Evolutionary conservation across 371 early-diverging fungal species (phyloP).

Genomic region (Haplosporangium sp.): DNA sequence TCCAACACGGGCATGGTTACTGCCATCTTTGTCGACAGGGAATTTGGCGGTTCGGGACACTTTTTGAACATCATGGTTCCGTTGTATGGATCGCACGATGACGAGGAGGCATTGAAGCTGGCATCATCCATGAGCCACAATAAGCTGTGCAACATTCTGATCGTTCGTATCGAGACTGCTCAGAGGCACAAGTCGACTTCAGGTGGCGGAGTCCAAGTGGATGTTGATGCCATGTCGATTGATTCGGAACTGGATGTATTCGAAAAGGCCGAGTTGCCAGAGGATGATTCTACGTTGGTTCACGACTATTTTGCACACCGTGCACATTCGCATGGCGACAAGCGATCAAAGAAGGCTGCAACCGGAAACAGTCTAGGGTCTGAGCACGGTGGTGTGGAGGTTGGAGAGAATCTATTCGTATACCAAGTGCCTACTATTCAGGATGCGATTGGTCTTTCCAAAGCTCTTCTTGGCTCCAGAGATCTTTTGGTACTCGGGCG

Average conservation of each 20-base stretch:
- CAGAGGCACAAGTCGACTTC: conserved; percentile 7
- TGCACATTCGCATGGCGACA: conserved; percentile 4
- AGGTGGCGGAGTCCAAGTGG: conserved; percentile 16
- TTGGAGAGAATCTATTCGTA: conserved; percentile 33
- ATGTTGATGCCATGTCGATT: conserved; percentile 31
- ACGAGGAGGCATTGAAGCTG: conserved; percentile 39
- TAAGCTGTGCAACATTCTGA: conserved; percentile 19
- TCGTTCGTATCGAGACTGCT: conserved; percentile 32
- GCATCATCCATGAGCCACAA: conserved; percentile 39
- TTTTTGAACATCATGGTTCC: conserved; percentile 43
- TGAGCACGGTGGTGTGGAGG: conserved; percentile 10
- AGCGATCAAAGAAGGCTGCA: conserved; percentile 17
- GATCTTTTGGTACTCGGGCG: conserved; percentile 48
- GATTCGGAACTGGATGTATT: conserved; percentile 19
- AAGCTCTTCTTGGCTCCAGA: conserved; percentile 25
- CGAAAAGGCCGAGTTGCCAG: conserved; percentile 14
- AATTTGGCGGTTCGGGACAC: conserved; percentile 46
- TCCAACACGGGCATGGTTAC: conserved; percentile 34
- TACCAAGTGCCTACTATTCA: conserved; percentile 35
- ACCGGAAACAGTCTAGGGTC: background rate
- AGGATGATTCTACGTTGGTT: conserved; percentile 22
- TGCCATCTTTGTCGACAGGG: conserved; percentile 49
- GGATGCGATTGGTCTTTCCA: conserved; percentile 45
- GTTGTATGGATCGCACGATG: conserved; percentile 45
- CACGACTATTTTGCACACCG: conserved; percentile 43